Percentiles rank a stretch among this genome's conserved stretches.
These are phyloP conservation scores for Phytophthora fragariaefolia DNA, from an alignment of 352 stramenopile species.

Conservation along the genomic window DNA sequence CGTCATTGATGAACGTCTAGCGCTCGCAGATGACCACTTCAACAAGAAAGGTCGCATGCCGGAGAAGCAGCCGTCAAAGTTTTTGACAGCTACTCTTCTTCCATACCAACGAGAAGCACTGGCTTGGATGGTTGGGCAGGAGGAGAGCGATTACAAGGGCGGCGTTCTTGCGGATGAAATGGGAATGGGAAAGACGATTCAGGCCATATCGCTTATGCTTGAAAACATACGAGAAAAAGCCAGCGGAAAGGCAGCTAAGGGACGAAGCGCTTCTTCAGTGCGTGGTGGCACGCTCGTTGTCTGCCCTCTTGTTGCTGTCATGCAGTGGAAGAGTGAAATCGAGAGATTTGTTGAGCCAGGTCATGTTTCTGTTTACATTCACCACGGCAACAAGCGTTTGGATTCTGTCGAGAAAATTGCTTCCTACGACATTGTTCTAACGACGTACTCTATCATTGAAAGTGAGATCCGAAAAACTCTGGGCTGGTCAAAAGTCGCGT, in stretches of 20 bases:
- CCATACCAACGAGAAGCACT: slow-evolving; percentile 99
- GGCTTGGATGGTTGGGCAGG: slow-evolving; percentile 95
- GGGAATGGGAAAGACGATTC: slow-evolving; percentile 97
- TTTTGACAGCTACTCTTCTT: slow-evolving; percentile 91
- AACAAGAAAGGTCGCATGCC: slow-evolving; percentile 70
- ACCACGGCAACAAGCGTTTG: slow-evolving; percentile 94
- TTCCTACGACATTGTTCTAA: slow-evolving; percentile 98
- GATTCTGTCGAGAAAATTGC: slow-evolving; percentile 79
- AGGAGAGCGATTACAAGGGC: slow-evolving; percentile 90
- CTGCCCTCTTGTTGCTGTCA: slow-evolving; percentile 96
- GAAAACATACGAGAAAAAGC: slow-evolving; percentile 79
- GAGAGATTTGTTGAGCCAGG: slow-evolving; percentile 93
- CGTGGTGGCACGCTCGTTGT: slow-evolving; percentile 95
- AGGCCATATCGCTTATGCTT: slow-evolving; percentile 97
- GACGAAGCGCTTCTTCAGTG: slow-evolving; percentile 16
- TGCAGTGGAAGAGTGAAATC: slow-evolving; percentile 94
- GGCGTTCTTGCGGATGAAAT: slow-evolving; percentile 99
- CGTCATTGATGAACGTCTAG: slow-evolving; percentile 72
- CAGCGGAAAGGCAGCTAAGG: slow-evolving; percentile 29
- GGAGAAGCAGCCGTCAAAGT: slow-evolving; percentile 76
- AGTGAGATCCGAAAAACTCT: slow-evolving; percentile 89
- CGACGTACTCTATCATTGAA: slow-evolving; percentile 97
- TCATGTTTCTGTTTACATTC: slow-evolving; percentile 95
- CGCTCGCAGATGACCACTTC: slow-evolving; percentile 76
- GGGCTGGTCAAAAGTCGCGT: slow-evolving; percentile 83